Percentiles rank a stretch among this genome's conserved stretches.
phyloP scores from a whole-genome alignment of 2,329 filamentous ascomycete genomes.

The Aphanocladium album region DNA sequence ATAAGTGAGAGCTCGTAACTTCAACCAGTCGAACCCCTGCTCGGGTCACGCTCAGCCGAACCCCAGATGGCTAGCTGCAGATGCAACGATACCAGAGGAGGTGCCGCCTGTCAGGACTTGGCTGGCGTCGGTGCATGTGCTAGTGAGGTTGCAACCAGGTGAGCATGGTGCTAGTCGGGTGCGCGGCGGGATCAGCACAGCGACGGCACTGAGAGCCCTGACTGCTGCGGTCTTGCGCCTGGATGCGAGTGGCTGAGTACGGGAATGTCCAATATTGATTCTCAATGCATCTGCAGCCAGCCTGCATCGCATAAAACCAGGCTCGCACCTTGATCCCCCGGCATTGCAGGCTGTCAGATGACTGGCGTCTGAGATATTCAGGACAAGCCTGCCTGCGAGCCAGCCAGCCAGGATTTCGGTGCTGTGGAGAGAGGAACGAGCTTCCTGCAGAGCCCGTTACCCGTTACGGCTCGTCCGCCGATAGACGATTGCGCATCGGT shows the following conservation, averaged over 20 bases:
- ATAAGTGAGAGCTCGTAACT: neutral
- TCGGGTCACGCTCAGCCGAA: neutral
- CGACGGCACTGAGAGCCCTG: neutral
- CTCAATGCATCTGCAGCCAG: neutral
- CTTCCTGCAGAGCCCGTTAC: neutral
- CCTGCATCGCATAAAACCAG: neutral
- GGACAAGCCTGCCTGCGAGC: neutral
- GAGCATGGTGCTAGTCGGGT: constrained; percentile 1
- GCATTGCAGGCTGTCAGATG: neutral
- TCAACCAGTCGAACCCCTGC: neutral
- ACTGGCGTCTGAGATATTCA: neutral
- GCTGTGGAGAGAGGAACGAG: neutral
- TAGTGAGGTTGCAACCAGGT: neutral
- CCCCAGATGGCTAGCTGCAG: neutral
- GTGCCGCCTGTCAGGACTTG: neutral
- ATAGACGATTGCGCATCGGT: neutral
- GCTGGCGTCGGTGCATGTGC: neutral
- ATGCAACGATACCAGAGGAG: neutral
- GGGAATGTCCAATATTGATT: neutral
- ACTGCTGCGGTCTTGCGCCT: neutral
- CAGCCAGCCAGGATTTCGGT: neutral
- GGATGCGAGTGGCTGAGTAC: neutral
- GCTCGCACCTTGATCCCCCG: neutral
- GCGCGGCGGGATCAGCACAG: neutral
- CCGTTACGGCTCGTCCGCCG: neutral